Conservation (phyloP, 2,329 filamentous ascomycete species). For the Aureobasidium sp. region DNA sequence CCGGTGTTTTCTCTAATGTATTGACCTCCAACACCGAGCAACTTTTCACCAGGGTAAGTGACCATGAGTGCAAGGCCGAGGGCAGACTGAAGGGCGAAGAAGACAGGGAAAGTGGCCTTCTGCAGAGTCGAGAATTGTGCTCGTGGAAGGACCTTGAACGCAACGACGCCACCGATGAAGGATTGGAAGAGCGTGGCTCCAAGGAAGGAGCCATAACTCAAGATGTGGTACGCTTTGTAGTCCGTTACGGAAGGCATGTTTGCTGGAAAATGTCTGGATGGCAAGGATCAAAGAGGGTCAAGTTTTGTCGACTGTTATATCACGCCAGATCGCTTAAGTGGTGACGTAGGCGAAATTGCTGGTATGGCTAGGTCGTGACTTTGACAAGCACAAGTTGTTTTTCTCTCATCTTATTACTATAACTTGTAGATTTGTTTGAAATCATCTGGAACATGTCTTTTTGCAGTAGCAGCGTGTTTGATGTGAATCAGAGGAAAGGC, state of each 20-base stretch:
- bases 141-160: conserved; percentile 69
- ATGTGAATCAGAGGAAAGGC: background rate
- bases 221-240: conserved; percentile 66
- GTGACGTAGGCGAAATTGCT: conserved; percentile 5
- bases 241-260: conserved; percentile 38
- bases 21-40: conserved; percentile 22
- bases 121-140: conserved; percentile 78
- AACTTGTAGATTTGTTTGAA: background rate
- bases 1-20: conserved; percentile 24
- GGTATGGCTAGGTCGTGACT: background rate
- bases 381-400: background rate
- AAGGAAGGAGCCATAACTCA: conserved; percentile 75
- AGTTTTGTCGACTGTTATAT: background rate
- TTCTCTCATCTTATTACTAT: background rate
- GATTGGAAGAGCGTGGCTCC: conserved; percentile 85
- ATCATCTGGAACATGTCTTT: background rate
- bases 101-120: conserved; percentile 74
- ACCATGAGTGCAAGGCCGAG: conserved; percentile 67
- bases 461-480: background rate
- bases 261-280: background rate
- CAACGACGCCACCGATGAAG: conserved; percentile 66
- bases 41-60: conserved; percentile 64
- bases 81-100: conserved; percentile 76
- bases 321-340: conserved; percentile 9
- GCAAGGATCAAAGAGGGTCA: background rate